Conservation (phyloP, 139 green algal species). For the Tetraselmis chui region DNA sequence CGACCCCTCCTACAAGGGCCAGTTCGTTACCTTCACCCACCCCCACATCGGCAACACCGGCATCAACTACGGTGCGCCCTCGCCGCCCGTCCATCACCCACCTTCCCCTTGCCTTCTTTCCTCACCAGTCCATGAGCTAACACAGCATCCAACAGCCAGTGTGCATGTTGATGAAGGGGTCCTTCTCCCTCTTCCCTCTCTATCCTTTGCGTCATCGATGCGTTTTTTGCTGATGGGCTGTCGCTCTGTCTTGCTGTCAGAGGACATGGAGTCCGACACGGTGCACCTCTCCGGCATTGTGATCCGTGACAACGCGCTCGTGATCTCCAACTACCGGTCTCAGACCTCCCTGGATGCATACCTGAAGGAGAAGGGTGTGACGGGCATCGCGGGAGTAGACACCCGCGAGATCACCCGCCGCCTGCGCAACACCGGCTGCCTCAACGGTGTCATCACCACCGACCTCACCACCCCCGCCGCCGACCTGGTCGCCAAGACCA, state of each 20-base stretch:
- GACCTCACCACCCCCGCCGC: conserved; percentile 51
- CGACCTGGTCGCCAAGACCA: conserved; percentile 77
- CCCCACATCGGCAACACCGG: conserved; percentile 97
- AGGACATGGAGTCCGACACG: conserved; percentile 80
- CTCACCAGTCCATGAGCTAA: too few species aligned
- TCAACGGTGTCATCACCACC: conserved; percentile 76
- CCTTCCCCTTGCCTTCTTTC: too few species aligned
- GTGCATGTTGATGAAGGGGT: too few species aligned
- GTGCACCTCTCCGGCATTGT: conserved; percentile 83
- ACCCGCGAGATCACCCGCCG: conserved; percentile 86
- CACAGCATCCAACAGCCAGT: too few species aligned
- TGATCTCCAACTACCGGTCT: conserved; percentile 95
- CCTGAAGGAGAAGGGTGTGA: conserved; percentile 54
- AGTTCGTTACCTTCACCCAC: conserved; percentile 95
- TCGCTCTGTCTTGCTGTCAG: too few species aligned
- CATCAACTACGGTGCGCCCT: conserved; percentile 77
- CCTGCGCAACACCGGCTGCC: conserved; percentile 81
- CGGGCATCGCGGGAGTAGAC: conserved; percentile 86
- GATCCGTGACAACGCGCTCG: conserved; percentile 67
- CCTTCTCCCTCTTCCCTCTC: too few species aligned
- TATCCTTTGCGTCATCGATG: too few species aligned
- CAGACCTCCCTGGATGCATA: conserved; percentile 80
- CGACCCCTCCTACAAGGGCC: conserved; percentile 93
- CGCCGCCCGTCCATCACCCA: too few species aligned
- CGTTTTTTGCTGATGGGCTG: too few species aligned